A percentile compares a stretch with the other conserved stretches of the same genome.
These are phyloP conservation scores for Cercospora zeae-maydis DNA, from an alignment of 2,329 filamentous ascomycete species.

Conservation along the genomic window DNA sequence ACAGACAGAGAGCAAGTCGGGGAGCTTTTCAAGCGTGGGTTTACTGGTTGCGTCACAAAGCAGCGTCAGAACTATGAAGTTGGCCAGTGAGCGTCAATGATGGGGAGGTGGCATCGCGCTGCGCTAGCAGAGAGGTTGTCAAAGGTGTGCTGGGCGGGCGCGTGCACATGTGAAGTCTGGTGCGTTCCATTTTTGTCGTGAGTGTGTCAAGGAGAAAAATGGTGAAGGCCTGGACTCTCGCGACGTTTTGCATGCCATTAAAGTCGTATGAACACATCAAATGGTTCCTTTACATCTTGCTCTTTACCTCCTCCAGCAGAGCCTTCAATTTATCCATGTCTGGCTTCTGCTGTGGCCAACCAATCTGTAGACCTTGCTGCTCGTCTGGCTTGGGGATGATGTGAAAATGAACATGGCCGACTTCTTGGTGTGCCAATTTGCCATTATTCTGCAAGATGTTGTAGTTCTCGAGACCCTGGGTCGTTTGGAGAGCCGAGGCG, in stretches of 20 bases:
- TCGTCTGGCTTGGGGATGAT: slow-evolving; percentile 95
- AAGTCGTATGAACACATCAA: neutral
- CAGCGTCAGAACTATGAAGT: neutral
- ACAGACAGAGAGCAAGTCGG: neutral
- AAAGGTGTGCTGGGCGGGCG: neutral
- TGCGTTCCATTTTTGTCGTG: neutral
- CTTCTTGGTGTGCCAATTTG: slow-evolving; percentile 81
- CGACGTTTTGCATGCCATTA: neutral
- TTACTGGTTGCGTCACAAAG: neutral
- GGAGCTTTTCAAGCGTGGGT: neutral
- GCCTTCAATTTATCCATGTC: slow-evolving; percentile 83
- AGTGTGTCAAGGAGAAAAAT: neutral
- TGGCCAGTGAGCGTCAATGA: neutral
- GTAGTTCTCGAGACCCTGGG: slow-evolving; percentile 67
- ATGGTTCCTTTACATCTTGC: slow-evolving; percentile 64
- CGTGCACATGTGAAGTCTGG: neutral
- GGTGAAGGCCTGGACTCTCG: neutral
- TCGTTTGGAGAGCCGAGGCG: slow-evolving; percentile 57
- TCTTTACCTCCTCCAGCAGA: slow-evolving; percentile 77
- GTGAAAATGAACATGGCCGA: slow-evolving; percentile 88
- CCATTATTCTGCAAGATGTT: slow-evolving; percentile 98
- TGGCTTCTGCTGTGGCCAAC: slow-evolving; percentile 70
- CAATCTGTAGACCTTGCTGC: slow-evolving; percentile 71
- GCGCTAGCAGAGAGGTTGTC: neutral
- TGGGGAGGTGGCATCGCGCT: neutral